Conservation (phyloP, 495 filamentous ascomycete genomes). For the Aspergillus hancockii region DNA sequence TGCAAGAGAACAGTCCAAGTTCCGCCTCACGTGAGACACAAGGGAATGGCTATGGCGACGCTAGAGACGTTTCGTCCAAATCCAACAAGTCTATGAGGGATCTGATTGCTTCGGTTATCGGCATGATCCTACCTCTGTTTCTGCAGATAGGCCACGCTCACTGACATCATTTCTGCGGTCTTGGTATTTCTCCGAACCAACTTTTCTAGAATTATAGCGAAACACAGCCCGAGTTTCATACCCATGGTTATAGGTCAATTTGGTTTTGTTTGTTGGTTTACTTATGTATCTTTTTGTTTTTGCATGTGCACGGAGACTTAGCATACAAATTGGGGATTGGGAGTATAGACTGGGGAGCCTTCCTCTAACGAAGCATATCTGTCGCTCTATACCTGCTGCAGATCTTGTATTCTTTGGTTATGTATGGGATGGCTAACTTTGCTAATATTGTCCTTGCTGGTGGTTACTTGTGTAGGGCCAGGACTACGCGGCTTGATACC, state of each 20-base stretch:
- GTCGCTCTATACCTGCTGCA: background rate
- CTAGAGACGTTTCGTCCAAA: slow-evolving; percentile 38
- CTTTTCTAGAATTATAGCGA: background rate
- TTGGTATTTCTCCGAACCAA: slow-evolving; percentile 7
- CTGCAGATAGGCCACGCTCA: slow-evolving; percentile 91
- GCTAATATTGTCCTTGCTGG: background rate
- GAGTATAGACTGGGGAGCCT: slow-evolving; percentile 3
- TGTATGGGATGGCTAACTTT: slow-evolving; percentile 16
- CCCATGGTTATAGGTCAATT: background rate
- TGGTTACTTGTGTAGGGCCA: background rate
- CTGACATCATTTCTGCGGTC: slow-evolving; percentile 28
- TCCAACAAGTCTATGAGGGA: slow-evolving; percentile 48
- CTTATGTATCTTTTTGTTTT: too few species aligned
- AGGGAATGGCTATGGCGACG: slow-evolving; percentile 68
- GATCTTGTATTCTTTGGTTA: slow-evolving; percentile 7
- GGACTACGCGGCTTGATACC: background rate
- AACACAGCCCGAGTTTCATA: background rate
- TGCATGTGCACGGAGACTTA: slow-evolving; percentile 1
- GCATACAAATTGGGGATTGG: background rate
- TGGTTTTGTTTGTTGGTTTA: too few species aligned
- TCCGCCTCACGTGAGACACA: slow-evolving; percentile 50
- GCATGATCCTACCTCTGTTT: slow-evolving; percentile 87
- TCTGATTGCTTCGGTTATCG: slow-evolving; percentile 75
- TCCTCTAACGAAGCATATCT: background rate
- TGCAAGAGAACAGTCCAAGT: slow-evolving; percentile 74